phyloP scores from a whole-genome alignment of 2,329 filamentous ascomycete species.

The Alternaria atra region DNA sequence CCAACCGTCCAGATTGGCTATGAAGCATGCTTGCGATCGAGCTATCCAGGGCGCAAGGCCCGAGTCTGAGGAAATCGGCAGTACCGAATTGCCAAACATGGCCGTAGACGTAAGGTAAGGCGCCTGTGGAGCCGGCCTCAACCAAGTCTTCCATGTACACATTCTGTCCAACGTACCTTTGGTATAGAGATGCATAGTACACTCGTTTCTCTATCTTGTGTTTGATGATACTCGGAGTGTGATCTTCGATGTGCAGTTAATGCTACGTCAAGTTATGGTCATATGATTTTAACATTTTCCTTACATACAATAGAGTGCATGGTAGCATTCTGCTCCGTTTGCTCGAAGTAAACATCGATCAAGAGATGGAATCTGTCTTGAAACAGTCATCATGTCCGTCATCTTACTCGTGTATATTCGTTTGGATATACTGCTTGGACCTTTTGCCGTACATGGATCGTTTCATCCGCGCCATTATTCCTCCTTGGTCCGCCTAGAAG shows the following conservation, averaged over 20 bases:
- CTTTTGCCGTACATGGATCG: background rate
- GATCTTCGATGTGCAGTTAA: too few relatives aligned
- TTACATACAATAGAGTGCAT: background rate
- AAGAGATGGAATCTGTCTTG: too few relatives aligned
- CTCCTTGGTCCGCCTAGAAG: background rate
- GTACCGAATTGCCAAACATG: background rate
- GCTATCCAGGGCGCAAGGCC: background rate
- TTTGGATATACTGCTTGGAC: background rate
- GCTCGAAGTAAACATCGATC: background rate
- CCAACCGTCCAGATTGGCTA: background rate
- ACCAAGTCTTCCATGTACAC: accelerated
- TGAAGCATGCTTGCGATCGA: background rate
- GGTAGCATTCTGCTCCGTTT: background rate
- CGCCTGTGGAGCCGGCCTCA: too few relatives aligned
- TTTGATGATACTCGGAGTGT: background rate
- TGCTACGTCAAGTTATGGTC: background rate
- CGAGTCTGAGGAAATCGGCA: background rate
- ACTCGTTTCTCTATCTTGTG: background rate
- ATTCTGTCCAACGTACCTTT: too few relatives aligned
- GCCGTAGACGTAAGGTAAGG: background rate
- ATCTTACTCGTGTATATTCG: background rate
- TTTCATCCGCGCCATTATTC: background rate
- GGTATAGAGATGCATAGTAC: background rate
- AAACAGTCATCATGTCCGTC: background rate
- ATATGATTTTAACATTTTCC: background rate